phyloP scores from a whole-genome alignment of 108 stramenopile genomes.

The Conticribra weissflogii region DNA sequence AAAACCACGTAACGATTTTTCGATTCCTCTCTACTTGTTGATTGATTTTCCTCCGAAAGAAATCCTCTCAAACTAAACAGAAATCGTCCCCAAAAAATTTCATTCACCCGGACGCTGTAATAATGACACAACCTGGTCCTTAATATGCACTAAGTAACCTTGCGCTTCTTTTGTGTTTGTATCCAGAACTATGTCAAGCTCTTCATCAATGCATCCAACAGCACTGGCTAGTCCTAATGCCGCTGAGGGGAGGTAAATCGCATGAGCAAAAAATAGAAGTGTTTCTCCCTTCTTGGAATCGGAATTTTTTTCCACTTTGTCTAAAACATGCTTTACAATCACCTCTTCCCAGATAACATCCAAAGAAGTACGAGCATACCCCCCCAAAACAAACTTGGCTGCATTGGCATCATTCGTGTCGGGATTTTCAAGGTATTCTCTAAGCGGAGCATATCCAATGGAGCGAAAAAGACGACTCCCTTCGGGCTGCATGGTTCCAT shows the following conservation, averaged over 20 bases:
- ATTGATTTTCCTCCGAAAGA: too few relatives aligned
- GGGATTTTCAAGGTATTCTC: constrained; percentile 38
- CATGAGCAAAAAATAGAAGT: constrained; percentile 52
- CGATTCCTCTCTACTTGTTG: too few relatives aligned
- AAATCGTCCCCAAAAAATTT: too few relatives aligned
- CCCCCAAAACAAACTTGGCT: constrained; percentile 38
- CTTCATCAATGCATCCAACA: constrained; percentile 25
- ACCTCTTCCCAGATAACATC: constrained; percentile 20
- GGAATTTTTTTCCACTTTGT: not conserved
- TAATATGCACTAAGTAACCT: constrained; percentile 52
- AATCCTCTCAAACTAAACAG: too few relatives aligned
- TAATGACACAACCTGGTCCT: constrained; percentile 8
- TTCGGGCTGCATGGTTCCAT: constrained; percentile 58
- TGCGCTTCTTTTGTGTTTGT: constrained; percentile 59
- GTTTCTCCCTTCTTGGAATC: constrained; percentile 11
- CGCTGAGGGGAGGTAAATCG: constrained; percentile 56
- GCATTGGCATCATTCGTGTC: constrained; percentile 29
- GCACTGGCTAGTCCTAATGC: constrained; percentile 43
- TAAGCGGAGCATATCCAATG: constrained; percentile 59
- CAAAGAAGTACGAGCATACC: constrained; percentile 36
- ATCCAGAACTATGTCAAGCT: constrained; percentile 34
- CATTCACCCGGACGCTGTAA: not conserved
- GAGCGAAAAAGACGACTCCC: constrained; percentile 45
- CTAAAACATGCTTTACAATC: not conserved
- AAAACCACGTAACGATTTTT: too few relatives aligned